A percentile compares a stretch with the other conserved stretches of the same genome.
These are phyloP conservation scores for Lactarius indigo DNA, from an alignment of 768 basidiomycete genomes.

Conservation along the genomic window DNA sequence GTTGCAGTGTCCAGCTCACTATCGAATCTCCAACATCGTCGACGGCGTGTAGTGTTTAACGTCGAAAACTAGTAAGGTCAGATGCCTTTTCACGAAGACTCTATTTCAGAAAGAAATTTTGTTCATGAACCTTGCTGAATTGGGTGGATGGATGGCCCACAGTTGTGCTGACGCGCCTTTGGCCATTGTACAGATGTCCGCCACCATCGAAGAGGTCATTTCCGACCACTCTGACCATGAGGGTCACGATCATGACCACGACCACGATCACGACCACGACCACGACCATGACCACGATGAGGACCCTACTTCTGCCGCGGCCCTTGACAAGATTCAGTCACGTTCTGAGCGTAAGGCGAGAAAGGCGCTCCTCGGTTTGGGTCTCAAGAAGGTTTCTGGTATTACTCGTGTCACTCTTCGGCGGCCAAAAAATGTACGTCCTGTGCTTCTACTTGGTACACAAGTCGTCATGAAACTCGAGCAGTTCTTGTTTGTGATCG, in stretches of 20 bases:
- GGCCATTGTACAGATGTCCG: conserved; percentile 54
- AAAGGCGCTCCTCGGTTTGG: conserved; percentile 87
- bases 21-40: conserved; percentile 11
- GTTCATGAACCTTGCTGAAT: conserved; percentile 29
- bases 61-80: conserved; percentile 4
- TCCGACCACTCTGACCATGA: conserved; percentile 80
- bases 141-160: conserved; percentile 36
- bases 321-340: conserved; percentile 91
- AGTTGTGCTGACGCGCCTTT: conserved; percentile 31
- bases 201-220: conserved; percentile 77
- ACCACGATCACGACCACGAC: conserved; percentile 53
- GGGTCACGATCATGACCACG: conserved; percentile 42
- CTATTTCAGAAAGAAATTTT: not conserved
- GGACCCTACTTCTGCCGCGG: conserved; percentile 79
- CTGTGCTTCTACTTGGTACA: not conserved
- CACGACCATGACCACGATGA: conserved; percentile 61
- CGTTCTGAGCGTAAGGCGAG: conserved; percentile 93
- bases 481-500: conserved; percentile 87
- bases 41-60: conserved; percentile 10
- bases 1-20: not conserved
- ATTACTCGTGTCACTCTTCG: conserved; percentile 95
- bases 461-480: not conserved
- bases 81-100: not conserved
- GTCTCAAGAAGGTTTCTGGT: conserved; percentile 86
- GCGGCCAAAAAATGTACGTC: conserved; percentile 86